Conservation (phyloP, 495 filamentous ascomycete species). For the Pyrenula aspistea region DNA sequence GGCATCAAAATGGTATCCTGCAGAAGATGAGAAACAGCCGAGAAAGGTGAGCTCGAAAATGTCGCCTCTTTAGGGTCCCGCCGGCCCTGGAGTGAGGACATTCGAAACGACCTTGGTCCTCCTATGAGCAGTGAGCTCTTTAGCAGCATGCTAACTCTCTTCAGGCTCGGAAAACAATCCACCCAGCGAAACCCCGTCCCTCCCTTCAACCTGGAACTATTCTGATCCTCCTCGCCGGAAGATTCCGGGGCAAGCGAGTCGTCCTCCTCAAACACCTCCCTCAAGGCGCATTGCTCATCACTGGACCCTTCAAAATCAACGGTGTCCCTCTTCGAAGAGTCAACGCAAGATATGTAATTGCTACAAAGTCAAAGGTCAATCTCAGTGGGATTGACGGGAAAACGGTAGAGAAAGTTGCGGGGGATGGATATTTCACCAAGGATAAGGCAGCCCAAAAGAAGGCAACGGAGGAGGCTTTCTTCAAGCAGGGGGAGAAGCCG, state of each 20-base stretch:
- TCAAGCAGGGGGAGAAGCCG: conserved; percentile 93
- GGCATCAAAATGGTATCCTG: conserved; percentile 99
- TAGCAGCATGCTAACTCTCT: neutral
- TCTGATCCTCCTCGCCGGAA: conserved; percentile 96
- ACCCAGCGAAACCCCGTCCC: conserved; percentile 69
- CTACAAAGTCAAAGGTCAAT: conserved; percentile 84
- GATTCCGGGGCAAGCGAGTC: conserved; percentile 99
- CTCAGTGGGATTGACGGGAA: conserved; percentile 68
- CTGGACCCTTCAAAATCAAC: conserved; percentile 99
- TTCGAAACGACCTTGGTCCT: too few species aligned
- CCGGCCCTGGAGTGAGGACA: too few species aligned
- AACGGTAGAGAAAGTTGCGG: conserved; percentile 73
- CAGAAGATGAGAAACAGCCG: conserved; percentile 78
- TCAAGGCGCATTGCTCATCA: conserved; percentile 96
- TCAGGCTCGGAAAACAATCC: conserved; percentile 90
- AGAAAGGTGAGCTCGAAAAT: conserved; percentile 88
- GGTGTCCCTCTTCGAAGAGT: conserved; percentile 96
- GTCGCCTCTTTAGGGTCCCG: too few species aligned
- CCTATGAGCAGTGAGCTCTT: too few species aligned
- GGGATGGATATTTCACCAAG: conserved; percentile 84
- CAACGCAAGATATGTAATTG: conserved; percentile 97
- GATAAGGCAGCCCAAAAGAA: conserved; percentile 87
- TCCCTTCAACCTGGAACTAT: conserved; percentile 86
- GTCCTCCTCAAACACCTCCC: conserved; percentile 93
- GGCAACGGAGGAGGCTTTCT: conserved; percentile 89